phyloP scores from a whole-genome alignment of 2,329 filamentous ascomycete genomes.

The Fusarium hostae region DNA sequence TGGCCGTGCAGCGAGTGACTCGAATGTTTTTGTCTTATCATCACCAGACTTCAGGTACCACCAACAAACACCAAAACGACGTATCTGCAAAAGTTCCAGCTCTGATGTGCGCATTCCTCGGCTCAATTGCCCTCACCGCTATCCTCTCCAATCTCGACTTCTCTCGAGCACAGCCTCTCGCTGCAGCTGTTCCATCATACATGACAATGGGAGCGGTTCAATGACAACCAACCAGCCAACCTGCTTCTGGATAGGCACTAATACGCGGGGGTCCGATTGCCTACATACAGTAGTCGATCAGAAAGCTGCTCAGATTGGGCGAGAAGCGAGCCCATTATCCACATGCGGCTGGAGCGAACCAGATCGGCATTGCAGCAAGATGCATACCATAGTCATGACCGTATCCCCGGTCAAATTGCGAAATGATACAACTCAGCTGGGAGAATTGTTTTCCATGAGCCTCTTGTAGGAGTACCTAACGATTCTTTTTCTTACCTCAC shows the following conservation, averaged over 20 bases:
- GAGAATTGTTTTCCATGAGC: not conserved
- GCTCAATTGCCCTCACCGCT: constrained; percentile 21
- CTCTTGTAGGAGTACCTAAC: not conserved
- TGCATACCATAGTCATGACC: constrained; percentile 5
- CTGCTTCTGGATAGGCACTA: constrained; percentile 3
- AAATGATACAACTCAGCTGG: not conserved
- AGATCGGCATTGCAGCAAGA: constrained; percentile 35
- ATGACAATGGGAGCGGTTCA: constrained; percentile 14
- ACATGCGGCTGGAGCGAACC: constrained; percentile 21
- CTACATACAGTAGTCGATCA: not conserved
- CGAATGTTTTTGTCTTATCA: not conserved
- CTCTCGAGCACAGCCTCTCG: constrained; percentile 15
- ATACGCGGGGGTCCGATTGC: constrained; percentile 15
- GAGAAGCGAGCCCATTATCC: constrained; percentile 16
- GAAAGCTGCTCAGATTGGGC: constrained; percentile 15
- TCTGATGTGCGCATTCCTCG: constrained; percentile 6
- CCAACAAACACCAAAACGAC: constrained; percentile 9
- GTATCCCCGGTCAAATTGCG: not conserved
- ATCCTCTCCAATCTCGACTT: not conserved
- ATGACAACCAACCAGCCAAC: constrained; percentile 15
- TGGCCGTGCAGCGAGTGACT: not conserved
- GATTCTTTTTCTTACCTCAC: not conserved
- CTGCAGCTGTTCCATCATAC: constrained; percentile 7
- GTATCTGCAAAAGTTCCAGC: constrained; percentile 22
- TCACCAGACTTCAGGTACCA: constrained; percentile 26